Base-by-base conservation (phyloP, 2,329 filamentous ascomycete genomes). In the Coniochaeta pulveracea region DNA sequence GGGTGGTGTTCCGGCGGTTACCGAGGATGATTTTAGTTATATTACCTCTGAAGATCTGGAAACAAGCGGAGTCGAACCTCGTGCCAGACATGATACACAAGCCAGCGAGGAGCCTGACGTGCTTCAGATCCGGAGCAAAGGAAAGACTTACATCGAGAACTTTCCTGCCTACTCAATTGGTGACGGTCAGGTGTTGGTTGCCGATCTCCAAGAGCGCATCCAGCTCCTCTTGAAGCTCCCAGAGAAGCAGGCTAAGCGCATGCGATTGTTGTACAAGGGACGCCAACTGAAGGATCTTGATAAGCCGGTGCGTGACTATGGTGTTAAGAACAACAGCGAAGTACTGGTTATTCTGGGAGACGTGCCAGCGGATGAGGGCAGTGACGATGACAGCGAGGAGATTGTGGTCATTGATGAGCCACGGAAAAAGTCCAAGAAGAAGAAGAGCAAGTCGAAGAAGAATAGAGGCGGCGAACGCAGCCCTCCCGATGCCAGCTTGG, bases 11-110 rank as follows among this genome's bases (percentile, higher is more conserved):
- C 71, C 76, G 19, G 67, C 76, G 42, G 76, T 88, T 38, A 81
- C 74, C 45, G 80, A 85, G 44, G 72, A 79, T 21, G 82, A 88
- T 58, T 89, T 77, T 54, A 80, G 75, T 51, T 88, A 89, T 61
- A 86, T 88, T 50, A 85, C 81, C n/a, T 76, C 77, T 18, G 74
- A 83, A 47, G 81, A 88, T 47, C 55, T 86, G 24, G 65, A 72
- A 39, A 55, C 61, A 22, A 54, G 54, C 17, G 55, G 49, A 39
- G 44, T 54, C 27, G 47, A 49, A 46, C 48, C 15, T 50, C 49
- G 10, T 22, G 22, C 15, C 52, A 49, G 38, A 51, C 47, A 25
- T 57, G 50, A 42, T 26, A 25, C 19, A 19, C 36, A 52, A 42
- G 58, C 44, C 48, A 43, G 43, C 19, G 47, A 46, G 21, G 77